Evolutionary conservation across 495 filamentous ascomycete genomes (phyloP).

Genomic region (Jackrogersella minutella): DNA sequence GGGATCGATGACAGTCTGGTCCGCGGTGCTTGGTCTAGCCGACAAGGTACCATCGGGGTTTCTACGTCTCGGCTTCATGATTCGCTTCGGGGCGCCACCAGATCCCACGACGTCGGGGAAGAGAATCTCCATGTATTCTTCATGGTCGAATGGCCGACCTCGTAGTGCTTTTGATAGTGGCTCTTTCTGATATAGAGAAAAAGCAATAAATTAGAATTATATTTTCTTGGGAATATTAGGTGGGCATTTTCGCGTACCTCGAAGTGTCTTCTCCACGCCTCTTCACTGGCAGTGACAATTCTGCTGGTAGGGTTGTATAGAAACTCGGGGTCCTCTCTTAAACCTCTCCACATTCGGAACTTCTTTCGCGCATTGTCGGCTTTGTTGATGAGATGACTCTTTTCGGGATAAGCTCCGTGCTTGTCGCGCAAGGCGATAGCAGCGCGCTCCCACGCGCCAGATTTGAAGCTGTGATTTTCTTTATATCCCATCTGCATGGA

Average conservation of each 20-base stretch:
- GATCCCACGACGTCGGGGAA: constrained; percentile 61
- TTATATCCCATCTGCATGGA: constrained; percentile 57
- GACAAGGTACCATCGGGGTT: constrained; percentile 45
- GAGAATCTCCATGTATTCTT: constrained; percentile 60
- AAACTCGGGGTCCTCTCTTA: constrained; percentile 59
- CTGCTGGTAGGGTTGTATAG: constrained; percentile 53
- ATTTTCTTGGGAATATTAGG: background rate
- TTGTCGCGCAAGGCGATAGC: constrained; percentile 53
- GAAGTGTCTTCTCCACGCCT: constrained; percentile 57
- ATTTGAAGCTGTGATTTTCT: constrained; percentile 62
- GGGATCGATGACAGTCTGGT: constrained; percentile 37
- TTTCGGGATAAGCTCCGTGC: constrained; percentile 58
- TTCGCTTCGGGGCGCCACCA: constrained; percentile 58
- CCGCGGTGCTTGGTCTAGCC: constrained; percentile 32
- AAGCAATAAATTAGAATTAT: background rate
- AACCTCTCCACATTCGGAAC: constrained; percentile 61
- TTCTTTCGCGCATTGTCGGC: constrained; percentile 63
- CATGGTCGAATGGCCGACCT: constrained; percentile 59
- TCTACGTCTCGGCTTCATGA: constrained; percentile 57
- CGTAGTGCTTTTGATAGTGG: constrained; percentile 57
- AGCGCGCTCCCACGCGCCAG: constrained; percentile 60
- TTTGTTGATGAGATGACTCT: constrained; percentile 62
- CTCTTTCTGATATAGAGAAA: constrained; percentile 49
- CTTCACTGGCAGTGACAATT: constrained; percentile 58
- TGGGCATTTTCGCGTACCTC: constrained; percentile 49